phyloP scores from a whole-genome alignment of 2,329 filamentous ascomycete species.

The Endocalyx cinctus region DNA sequence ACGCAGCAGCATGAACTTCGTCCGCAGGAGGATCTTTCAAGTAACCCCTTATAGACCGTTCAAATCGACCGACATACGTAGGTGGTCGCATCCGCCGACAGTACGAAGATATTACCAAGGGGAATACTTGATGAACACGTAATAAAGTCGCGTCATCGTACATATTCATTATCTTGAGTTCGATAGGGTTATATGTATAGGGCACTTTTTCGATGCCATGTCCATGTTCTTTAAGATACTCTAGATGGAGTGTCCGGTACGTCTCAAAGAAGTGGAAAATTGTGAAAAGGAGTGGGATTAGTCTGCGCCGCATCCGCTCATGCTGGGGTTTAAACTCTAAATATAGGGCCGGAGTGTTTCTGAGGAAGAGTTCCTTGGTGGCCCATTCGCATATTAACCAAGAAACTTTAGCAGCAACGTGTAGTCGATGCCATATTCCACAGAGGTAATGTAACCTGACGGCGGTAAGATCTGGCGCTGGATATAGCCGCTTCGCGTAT shows the following conservation, averaged over 20 bases:
- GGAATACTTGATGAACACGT: conserved; percentile 61
- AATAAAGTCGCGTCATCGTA: conserved; percentile 61
- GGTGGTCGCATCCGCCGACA: conserved; percentile 58
- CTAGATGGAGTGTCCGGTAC: conserved; percentile 54
- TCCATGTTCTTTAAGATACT: conserved; percentile 50
- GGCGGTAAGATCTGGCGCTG: conserved; percentile 39
- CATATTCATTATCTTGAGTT: conserved; percentile 57
- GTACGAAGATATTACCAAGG: conserved; percentile 60
- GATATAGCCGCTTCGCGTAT: conserved; percentile 58
- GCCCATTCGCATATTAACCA: conserved; percentile 60
- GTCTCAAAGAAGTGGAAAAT: conserved; percentile 66
- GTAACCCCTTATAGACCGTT: conserved; percentile 59
- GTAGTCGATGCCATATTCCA: conserved; percentile 60
- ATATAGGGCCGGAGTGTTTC: conserved; percentile 50
- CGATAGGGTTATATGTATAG: conserved; percentile 60
- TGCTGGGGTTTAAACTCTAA: conserved; percentile 56
- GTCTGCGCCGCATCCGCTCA: conserved; percentile 59
- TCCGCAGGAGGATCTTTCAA: conserved; percentile 58
- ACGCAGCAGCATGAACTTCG: conserved; percentile 56
- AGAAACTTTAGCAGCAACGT: conserved; percentile 59
- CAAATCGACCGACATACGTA: conserved; percentile 59
- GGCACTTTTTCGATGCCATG: conserved; percentile 47
- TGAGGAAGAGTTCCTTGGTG: conserved; percentile 60
- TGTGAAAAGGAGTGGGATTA: conserved; percentile 61
- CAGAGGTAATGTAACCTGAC: conserved; percentile 59